Evolutionary conservation across 2,329 filamentous ascomycete genomes (phyloP).

Genomic region (Neopestalotiopsis clavispora): DNA sequence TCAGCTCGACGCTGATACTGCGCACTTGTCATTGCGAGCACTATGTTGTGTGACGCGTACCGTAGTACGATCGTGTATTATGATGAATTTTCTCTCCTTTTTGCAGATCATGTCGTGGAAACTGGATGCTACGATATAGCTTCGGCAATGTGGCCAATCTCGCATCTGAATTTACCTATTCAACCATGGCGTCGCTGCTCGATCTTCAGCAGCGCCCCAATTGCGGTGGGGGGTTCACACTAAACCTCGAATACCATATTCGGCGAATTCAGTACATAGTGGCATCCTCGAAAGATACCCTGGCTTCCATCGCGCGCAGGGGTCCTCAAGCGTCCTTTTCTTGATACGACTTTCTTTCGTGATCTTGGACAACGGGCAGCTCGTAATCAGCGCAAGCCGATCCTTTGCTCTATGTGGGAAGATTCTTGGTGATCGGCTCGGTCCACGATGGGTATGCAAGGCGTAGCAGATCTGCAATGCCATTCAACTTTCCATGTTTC

Average conservation of each 20-base stretch:
- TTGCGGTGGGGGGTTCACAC: background rate
- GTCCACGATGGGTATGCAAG: background rate
- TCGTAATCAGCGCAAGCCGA: background rate
- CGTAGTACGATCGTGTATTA: background rate
- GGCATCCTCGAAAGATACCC: background rate
- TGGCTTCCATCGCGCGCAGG: background rate
- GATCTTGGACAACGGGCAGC: background rate
- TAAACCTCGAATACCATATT: background rate
- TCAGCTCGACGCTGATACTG: background rate
- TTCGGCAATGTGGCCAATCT: background rate
- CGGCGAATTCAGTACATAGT: background rate
- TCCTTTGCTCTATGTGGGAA: background rate
- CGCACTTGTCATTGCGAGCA: background rate
- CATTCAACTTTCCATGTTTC: background rate
- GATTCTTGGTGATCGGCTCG: background rate
- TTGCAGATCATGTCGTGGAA: constrained; percentile 1
- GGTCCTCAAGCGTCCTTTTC: background rate
- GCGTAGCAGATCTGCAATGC: background rate
- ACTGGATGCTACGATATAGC: background rate
- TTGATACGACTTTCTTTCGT: background rate
- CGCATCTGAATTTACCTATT: background rate
- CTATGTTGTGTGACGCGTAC: background rate
- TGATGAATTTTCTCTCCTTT: background rate
- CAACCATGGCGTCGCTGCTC: background rate
- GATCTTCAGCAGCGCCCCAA: background rate